These are phyloP conservation scores for Fonsecaea erecta DNA, from an alignment of 2,329 filamentous ascomycete genomes.

Conservation along the genomic window DNA sequence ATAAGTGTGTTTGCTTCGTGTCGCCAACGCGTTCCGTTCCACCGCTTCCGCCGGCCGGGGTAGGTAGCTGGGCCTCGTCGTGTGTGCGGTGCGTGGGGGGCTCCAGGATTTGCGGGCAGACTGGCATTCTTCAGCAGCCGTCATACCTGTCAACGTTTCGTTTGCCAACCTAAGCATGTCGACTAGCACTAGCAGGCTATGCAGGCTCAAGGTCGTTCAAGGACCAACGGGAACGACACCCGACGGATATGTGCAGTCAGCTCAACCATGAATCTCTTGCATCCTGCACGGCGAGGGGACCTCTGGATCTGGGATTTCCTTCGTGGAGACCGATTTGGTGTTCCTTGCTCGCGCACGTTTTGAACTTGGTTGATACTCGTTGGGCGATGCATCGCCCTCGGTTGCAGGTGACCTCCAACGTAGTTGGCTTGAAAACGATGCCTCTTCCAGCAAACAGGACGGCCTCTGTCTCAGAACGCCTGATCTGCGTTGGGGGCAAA, in stretches of 20 bases:
- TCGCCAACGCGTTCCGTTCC: constrained; percentile 1
- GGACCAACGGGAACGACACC: constrained; percentile 8
- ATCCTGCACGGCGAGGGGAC: background rate
- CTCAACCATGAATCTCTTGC: constrained; percentile 16
- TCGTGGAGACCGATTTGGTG: constrained; percentile 9
- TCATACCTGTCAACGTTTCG: constrained; percentile 24
- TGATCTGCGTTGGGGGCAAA: background rate
- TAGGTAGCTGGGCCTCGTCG: background rate
- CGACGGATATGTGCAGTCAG: constrained; percentile 18
- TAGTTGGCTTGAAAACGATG: background rate
- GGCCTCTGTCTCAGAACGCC: background rate
- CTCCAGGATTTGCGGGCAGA: constrained; percentile 19
- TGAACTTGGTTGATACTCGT: background rate
- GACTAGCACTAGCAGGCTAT: background rate
- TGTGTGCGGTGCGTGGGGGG: background rate
- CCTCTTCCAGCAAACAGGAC: background rate
- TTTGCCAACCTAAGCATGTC: constrained; percentile 8
- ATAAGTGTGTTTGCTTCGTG: constrained; percentile 1
- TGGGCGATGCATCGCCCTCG: constrained; percentile 1
- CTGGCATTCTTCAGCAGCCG: constrained; percentile 23
- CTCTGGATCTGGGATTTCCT: constrained; percentile 15
- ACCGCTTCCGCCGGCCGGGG: background rate
- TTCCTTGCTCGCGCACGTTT: background rate
- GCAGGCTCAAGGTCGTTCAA: constrained; percentile 9
- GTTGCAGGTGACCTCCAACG: background rate